Evolutionary conservation across 2,329 filamentous ascomycete species (phyloP).

Genomic region (Hirsutella minnesotensis): DNA sequence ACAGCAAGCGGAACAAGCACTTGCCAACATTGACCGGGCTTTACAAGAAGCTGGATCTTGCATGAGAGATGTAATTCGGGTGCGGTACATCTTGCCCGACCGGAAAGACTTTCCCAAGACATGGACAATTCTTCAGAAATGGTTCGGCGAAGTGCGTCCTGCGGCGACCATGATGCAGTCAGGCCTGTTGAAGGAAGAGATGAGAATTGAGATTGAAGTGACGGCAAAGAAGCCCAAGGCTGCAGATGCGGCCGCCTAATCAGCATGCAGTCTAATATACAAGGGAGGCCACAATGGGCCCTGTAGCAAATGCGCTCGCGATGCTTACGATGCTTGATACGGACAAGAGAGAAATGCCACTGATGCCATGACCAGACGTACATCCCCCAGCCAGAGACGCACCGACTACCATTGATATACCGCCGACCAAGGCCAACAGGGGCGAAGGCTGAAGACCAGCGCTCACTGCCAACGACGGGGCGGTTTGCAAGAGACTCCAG

Average conservation of each 20-base stretch:
- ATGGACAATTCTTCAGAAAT: slow-evolving; percentile 37
- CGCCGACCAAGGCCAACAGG: slow-evolving; percentile 35
- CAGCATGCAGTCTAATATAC: slow-evolving; percentile 9
- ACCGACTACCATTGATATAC: slow-evolving; percentile 45
- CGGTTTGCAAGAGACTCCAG: slow-evolving; percentile 20
- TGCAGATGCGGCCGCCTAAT: neutral
- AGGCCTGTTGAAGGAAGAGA: slow-evolving; percentile 36
- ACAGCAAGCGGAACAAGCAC: slow-evolving; percentile 36
- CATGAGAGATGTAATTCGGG: slow-evolving; percentile 36
- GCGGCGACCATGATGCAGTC: slow-evolving; percentile 43
- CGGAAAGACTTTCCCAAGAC: slow-evolving; percentile 32
- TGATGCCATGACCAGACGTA: slow-evolving; percentile 58
- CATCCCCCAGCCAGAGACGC: slow-evolving; percentile 53
- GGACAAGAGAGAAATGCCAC: slow-evolving; percentile 50
- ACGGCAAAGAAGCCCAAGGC: slow-evolving; percentile 22
- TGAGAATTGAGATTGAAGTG: slow-evolving; percentile 32
- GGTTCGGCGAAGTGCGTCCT: slow-evolving; percentile 36
- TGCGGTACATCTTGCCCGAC: slow-evolving; percentile 39
- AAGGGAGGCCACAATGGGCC: slow-evolving; percentile 19
- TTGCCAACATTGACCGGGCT: slow-evolving; percentile 33
- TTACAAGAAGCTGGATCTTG: slow-evolving; percentile 29
- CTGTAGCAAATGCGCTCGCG: slow-evolving; percentile 42
- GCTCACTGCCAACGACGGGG: slow-evolving; percentile 17
- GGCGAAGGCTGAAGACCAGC: slow-evolving; percentile 21
- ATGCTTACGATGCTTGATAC: slow-evolving; percentile 52